Evolutionary conservation across 2,329 filamentous ascomycete genomes (phyloP).

Genomic region (Fusarium camptoceras): DNA sequence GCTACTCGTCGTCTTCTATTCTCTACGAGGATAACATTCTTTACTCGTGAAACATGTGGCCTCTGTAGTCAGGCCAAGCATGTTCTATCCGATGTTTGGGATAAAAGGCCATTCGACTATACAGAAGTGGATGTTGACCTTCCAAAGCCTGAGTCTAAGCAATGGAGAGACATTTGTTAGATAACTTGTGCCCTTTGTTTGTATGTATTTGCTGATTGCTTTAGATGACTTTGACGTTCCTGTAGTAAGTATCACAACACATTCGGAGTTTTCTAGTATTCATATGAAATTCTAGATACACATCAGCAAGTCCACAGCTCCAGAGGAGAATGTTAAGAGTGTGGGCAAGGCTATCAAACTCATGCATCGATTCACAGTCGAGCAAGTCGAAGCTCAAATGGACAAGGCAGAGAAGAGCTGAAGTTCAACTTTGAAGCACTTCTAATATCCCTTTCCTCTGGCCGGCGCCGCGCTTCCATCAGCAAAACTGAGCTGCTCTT

Average conservation of each 20-base stretch:
- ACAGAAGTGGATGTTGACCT: conserved; percentile 80
- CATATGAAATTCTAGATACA: conserved; percentile 62
- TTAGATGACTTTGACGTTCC: conserved; percentile 82
- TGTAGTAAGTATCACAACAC: conserved; percentile 66
- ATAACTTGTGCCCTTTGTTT: not conserved
- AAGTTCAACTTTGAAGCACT: not conserved
- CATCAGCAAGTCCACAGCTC: conserved; percentile 67
- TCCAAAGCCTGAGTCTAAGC: conserved; percentile 69
- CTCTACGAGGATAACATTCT: conserved; percentile 76
- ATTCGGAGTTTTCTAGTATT: not conserved
- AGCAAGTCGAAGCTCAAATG: conserved; percentile 76
- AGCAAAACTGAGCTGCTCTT: conserved; percentile 60
- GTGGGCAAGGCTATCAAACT: conserved; percentile 74
- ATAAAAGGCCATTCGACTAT: conserved; percentile 74
- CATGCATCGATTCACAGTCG: conserved; percentile 80
- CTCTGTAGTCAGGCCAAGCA: conserved; percentile 76
- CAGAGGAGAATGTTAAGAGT: conserved; percentile 61
- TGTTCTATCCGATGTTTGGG: conserved; percentile 76
- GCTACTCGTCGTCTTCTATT: conserved; percentile 62
- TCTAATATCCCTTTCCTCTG: conserved; percentile 57
- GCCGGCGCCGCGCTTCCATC: conserved; percentile 54
- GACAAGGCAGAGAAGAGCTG: conserved; percentile 62
- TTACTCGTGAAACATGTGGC: conserved; percentile 77
- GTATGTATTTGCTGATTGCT: not conserved
- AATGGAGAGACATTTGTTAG: conserved; percentile 74